A percentile compares a stretch with the other conserved stretches of the same genome.
phyloP scores from a whole-genome alignment of 306 rosid genomes.

The Dryas alaskensis region DNA sequence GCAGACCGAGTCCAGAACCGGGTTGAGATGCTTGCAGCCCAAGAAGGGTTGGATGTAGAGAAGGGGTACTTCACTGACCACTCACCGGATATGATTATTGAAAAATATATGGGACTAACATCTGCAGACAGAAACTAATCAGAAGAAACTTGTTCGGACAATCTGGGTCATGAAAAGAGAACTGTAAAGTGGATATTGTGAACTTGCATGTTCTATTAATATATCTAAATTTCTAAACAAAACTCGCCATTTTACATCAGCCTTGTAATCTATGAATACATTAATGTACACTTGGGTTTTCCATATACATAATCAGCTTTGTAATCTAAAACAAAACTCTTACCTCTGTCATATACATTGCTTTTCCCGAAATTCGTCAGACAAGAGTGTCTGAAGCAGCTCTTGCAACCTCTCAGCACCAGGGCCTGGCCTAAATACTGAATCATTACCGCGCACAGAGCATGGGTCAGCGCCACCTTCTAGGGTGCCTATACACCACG shows the following conservation, averaged over 20 bases:
- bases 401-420: constrained; percentile 70
- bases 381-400: constrained; percentile 53
- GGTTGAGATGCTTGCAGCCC: constrained; percentile 64
- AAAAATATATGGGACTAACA: constrained; percentile 47
- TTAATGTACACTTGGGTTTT: constrained; percentile 55
- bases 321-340: neutral
- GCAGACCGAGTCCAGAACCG: constrained; percentile 67
- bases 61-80: constrained; percentile 74
- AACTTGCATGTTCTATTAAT: constrained; percentile 24
- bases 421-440: constrained; percentile 67
- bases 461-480: constrained; percentile 76
- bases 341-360: constrained; percentile 59
- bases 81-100: constrained; percentile 65
- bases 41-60: constrained; percentile 77
- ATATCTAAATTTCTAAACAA: constrained; percentile 18
- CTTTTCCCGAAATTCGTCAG: constrained; percentile 58
- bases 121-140: constrained; percentile 33
- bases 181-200: constrained; percentile 30
- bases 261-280: constrained; percentile 38
- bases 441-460: constrained; percentile 60
- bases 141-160: neutral
- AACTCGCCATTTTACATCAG: constrained; percentile 42
- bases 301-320: neutral
- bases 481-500: constrained; percentile 72
- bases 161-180: neutral